Conservation (phyloP, 1,284 basidiomycete species). For the Porodaedalea pini region DNA sequence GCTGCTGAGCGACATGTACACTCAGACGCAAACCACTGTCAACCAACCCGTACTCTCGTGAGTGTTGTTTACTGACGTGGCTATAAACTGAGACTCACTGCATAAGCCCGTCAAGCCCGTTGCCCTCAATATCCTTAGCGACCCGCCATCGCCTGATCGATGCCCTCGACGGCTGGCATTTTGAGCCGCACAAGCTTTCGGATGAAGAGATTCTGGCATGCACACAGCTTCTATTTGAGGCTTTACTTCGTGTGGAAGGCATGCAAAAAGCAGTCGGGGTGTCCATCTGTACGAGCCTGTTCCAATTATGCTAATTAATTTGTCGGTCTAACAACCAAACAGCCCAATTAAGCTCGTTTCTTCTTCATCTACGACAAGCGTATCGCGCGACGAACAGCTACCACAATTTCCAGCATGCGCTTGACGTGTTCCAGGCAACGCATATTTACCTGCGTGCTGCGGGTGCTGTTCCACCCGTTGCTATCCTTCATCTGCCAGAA, state of each 20-base stretch:
- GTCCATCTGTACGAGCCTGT: slow-evolving; percentile 53
- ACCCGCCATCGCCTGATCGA: slow-evolving; percentile 56
- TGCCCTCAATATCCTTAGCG: slow-evolving; percentile 33
- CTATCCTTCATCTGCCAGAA: slow-evolving; percentile 45
- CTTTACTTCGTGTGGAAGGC: slow-evolving; percentile 68
- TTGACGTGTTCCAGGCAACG: slow-evolving; percentile 91
- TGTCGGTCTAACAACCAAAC: slow-evolving; percentile 20
- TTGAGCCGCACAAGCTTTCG: slow-evolving; percentile 78
- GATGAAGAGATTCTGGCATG: slow-evolving; percentile 80
- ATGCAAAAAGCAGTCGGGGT: slow-evolving; percentile 66
- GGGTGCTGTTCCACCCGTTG: slow-evolving; percentile 74
- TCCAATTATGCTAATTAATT: background rate
- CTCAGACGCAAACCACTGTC: slow-evolving; percentile 69
- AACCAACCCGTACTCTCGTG: slow-evolving; percentile 51
- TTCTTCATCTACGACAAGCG: slow-evolving; percentile 78
- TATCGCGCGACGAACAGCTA: slow-evolving; percentile 90
- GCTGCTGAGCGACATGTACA: slow-evolving; percentile 77
- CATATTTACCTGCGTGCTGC: slow-evolving; percentile 80
- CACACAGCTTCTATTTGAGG: slow-evolving; percentile 76
- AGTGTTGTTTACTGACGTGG: slow-evolving; percentile 22
- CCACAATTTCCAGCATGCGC: slow-evolving; percentile 93
- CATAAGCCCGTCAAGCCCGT: slow-evolving; percentile 28
- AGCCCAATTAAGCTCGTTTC: slow-evolving; percentile 72
- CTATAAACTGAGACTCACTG: slow-evolving; percentile 22
- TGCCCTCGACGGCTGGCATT: slow-evolving; percentile 76